These are phyloP conservation scores for Phytophthora cryptogea DNA, from an alignment of 352 stramenopile genomes.

Conservation along the genomic window DNA sequence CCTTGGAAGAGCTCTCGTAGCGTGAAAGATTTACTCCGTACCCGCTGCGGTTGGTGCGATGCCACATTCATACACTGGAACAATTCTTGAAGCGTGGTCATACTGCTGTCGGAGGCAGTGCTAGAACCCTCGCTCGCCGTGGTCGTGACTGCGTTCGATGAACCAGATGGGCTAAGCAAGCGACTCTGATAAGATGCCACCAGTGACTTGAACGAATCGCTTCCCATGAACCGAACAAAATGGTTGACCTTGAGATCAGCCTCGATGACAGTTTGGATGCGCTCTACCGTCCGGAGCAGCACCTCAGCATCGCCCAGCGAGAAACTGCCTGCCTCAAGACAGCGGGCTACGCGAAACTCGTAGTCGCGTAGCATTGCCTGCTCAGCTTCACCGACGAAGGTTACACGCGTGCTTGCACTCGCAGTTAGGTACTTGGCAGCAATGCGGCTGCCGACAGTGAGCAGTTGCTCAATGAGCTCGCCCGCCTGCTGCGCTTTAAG, in stretches of 20 bases:
- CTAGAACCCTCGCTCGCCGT: slow-evolving; percentile 36
- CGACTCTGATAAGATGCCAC: slow-evolving; percentile 79
- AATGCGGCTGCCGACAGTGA: slow-evolving; percentile 55
- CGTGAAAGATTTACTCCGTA: slow-evolving; percentile 73
- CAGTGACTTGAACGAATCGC: slow-evolving; percentile 78
- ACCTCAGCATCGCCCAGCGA: slow-evolving; percentile 67
- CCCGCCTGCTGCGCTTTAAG: slow-evolving; percentile 38
- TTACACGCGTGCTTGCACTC: slow-evolving; percentile 61
- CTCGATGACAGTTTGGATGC: slow-evolving; percentile 67
- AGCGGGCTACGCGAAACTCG: slow-evolving; percentile 58
- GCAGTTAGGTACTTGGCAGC: slow-evolving; percentile 64
- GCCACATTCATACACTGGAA: slow-evolving; percentile 89
- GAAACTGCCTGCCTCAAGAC: slow-evolving; percentile 67
- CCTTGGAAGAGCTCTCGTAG: slow-evolving; percentile 68
- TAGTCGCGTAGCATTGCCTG: slow-evolving; percentile 63
- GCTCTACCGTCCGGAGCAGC: slow-evolving; percentile 57
- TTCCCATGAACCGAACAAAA: slow-evolving; percentile 88
- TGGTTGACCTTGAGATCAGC: slow-evolving; percentile 85
- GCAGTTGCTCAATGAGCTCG: slow-evolving; percentile 76
- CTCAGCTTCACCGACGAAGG: slow-evolving; percentile 71
- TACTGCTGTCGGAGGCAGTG: slow-evolving; percentile 72
- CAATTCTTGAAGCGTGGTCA: slow-evolving; percentile 86
- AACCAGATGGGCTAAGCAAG: slow-evolving; percentile 66
- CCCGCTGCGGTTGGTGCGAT: slow-evolving; percentile 77
- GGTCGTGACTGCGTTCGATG: slow-evolving; percentile 25